Conservation (phyloP, 768 basidiomycete genomes). For the Rhodotorula babjevae region DNA sequence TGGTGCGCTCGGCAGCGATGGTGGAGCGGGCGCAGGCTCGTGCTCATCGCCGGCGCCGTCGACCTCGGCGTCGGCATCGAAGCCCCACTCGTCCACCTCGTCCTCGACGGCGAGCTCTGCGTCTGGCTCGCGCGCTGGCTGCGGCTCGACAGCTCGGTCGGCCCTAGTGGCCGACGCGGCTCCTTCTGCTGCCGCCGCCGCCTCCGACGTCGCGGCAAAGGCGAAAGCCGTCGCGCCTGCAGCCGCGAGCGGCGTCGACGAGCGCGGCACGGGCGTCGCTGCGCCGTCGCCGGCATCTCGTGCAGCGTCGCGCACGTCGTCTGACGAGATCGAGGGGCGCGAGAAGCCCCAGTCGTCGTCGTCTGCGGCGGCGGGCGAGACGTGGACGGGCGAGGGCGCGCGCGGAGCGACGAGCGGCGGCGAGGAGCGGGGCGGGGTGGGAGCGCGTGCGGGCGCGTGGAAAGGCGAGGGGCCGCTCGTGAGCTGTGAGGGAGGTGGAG, state of each 20-base stretch:
- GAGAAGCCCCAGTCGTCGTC: not conserved
- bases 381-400: not conserved
- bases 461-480: too few relatives aligned
- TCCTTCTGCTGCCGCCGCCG: too few relatives aligned
- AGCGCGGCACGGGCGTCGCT: too few relatives aligned
- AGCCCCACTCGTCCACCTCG: constrained; percentile 6
- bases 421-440: not conserved
- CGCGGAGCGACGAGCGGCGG: not conserved
- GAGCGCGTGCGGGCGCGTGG: too few relatives aligned
- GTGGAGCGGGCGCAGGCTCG: not conserved
- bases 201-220: too few relatives aligned
- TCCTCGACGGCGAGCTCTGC: not conserved
- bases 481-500: too few relatives aligned
- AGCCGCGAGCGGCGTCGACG: too few relatives aligned
- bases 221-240: too few relatives aligned
- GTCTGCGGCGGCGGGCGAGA: not conserved
- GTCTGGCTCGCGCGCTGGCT: too few relatives aligned
- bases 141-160: too few relatives aligned
- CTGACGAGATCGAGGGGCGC: not conserved
- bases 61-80: not conserved
- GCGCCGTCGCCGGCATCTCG: too few relatives aligned
- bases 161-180: too few relatives aligned
- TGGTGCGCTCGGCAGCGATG: not conserved
- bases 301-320: not conserved
- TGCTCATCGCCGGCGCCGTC: not conserved